Evolutionary conservation across 1,284 basidiomycete species (phyloP).

Genomic region (Ganoderma sinense): DNA sequence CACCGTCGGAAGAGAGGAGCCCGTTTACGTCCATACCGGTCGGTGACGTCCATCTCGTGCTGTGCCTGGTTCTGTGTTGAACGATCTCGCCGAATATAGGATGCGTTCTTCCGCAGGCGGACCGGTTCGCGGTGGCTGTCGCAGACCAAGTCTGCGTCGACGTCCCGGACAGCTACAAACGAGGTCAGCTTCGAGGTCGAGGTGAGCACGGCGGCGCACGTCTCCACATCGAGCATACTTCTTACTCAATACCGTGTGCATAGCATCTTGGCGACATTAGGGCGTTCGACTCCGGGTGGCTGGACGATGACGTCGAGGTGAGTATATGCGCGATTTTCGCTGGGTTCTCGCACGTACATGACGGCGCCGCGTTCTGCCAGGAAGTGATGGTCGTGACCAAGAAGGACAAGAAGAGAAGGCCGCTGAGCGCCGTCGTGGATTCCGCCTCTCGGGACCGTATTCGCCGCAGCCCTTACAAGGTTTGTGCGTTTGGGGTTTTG

Average conservation of each 20-base stretch:
- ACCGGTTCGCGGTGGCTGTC: constrained; percentile 13
- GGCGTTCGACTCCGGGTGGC: constrained; percentile 38
- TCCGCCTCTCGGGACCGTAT: constrained; percentile 7
- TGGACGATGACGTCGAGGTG: constrained; percentile 42
- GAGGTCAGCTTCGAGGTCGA: constrained; percentile 33
- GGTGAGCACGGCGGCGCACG: constrained; percentile 11
- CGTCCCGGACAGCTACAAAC: neutral
- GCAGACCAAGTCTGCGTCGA: constrained; percentile 6
- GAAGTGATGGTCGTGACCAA: constrained; percentile 36
- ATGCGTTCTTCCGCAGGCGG: constrained; percentile 16
- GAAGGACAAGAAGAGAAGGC: constrained; percentile 29
- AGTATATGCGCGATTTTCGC: constrained; percentile 9
- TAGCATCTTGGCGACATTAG: constrained; percentile 29
- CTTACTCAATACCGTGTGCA: neutral
- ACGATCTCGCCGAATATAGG: neutral
- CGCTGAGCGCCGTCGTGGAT: constrained; percentile 29
- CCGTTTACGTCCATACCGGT: constrained; percentile 21
- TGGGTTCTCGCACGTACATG: neutral
- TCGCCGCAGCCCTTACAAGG: constrained; percentile 12
- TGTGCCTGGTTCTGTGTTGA: neutral
- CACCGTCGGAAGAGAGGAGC: constrained; percentile 1
- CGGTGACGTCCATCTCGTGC: neutral
- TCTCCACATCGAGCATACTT: neutral
- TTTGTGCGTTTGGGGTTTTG: neutral
- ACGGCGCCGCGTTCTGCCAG: constrained; percentile 7